Percentiles rank a stretch among this genome's conserved stretches.
These are phyloP conservation scores for Candida pseudoglaebosa DNA, from an alignment of 805 yeast species.

Conservation along the genomic window DNA sequence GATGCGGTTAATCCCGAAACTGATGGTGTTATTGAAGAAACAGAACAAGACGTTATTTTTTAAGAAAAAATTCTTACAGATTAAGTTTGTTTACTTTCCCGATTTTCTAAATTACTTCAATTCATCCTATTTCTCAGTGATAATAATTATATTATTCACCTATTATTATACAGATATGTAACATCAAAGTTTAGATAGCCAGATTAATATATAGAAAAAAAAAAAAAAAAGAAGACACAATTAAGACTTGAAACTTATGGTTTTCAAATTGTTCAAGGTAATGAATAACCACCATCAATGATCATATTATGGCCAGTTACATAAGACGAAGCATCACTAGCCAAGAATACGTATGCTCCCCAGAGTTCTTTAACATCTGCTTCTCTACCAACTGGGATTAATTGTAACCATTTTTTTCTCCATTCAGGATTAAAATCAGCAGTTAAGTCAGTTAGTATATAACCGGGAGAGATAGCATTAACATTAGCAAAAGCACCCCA, in stretches of 20 bases:
- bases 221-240: not conserved
- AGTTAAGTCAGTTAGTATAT: slow-evolving; percentile 38
- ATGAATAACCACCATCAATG: slow-evolving; percentile 47
- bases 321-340: slow-evolving; percentile 41
- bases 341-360: slow-evolving; percentile 45
- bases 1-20: slow-evolving; percentile 17
- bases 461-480: slow-evolving; percentile 42
- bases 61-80: too few species aligned
- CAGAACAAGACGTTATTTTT: slow-evolving; percentile 45
- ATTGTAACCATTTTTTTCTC: slow-evolving; percentile 35
- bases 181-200: not conserved
- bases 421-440: slow-evolving; percentile 30
- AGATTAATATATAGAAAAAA: not conserved
- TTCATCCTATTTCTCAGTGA: not conserved
- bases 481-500: slow-evolving; percentile 47
- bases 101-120: not conserved
- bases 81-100: too few species aligned
- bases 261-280: slow-evolving; percentile 14
- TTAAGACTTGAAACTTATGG: not conserved
- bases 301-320: slow-evolving; percentile 43
- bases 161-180: too few species aligned
- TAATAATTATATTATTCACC: too few species aligned
- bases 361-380: slow-evolving; percentile 40
- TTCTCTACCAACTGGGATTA: slow-evolving; percentile 46
- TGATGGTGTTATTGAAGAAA: slow-evolving; percentile 29